Percentiles rank a stretch among this genome's conserved stretches.
These are phyloP conservation scores for Magnusiomyces clavatus DNA, from an alignment of 1,139 yeast genomes.

Conservation along the genomic window DNA sequence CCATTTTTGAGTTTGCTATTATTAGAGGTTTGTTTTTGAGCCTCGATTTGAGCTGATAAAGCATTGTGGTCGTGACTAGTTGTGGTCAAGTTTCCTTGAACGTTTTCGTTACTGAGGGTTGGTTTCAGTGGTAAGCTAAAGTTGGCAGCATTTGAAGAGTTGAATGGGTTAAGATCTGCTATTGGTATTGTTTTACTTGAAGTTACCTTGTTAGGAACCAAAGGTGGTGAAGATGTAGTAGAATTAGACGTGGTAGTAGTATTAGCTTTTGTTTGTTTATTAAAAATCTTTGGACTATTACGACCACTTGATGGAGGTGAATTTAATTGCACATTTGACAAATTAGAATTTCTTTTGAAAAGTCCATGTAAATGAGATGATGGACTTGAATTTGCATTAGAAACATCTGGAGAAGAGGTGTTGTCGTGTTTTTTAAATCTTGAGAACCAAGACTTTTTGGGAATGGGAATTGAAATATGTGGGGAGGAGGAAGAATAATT, in stretches of 20 bases:
- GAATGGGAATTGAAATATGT: background rate
- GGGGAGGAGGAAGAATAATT: background rate
- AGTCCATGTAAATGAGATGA: too few relatives aligned
- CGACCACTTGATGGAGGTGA: background rate
- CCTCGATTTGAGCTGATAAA: too few relatives aligned
- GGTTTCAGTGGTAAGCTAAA: background rate
- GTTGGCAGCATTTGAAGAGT: background rate
- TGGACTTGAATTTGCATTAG: too few relatives aligned
- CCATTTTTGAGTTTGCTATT: too few relatives aligned
- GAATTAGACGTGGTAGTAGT: background rate
- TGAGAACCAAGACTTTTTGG: constrained; percentile 4
- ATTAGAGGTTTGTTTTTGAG: too few relatives aligned
- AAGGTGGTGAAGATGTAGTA: background rate
- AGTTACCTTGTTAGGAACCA: background rate
- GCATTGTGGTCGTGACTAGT: background rate
- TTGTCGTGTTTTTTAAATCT: constrained; percentile 1
- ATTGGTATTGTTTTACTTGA: too few relatives aligned
- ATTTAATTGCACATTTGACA: too few relatives aligned
- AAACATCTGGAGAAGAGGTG: too few relatives aligned
- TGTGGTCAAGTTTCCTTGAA: background rate
- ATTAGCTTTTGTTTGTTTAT: background rate
- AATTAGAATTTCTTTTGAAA: too few relatives aligned
- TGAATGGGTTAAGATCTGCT: background rate
- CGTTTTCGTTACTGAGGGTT: background rate
- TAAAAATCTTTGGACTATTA: background rate